Evolutionary conservation across 441 rosid genomes (phyloP).

Genomic region (Syzygium malaccense): DNA sequence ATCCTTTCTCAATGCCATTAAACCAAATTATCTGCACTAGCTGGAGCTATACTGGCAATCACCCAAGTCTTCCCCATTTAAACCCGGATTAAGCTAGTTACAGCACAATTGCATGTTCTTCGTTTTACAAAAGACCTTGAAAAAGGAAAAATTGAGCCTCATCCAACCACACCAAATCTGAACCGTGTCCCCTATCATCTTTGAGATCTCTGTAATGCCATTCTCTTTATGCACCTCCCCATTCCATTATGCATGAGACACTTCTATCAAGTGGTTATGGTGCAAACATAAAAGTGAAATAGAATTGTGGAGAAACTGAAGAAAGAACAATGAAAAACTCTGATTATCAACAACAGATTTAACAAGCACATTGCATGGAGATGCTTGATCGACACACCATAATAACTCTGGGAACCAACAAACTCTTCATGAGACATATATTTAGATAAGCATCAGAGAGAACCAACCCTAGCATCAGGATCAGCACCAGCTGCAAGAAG

Average conservation of each 20-base stretch:
- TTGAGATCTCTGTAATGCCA: not conserved
- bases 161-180: not conserved
- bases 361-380: not conserved
- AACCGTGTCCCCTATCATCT: not conserved
- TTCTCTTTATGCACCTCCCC: not conserved
- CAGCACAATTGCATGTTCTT: not conserved
- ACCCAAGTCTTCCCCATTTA: not conserved
- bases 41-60: not conserved
- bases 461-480: conserved; percentile 91
- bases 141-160: not conserved
- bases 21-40: not conserved
- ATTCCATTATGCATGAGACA: not conserved
- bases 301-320: not conserved
- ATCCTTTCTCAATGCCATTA: not conserved
- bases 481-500: conserved; percentile 95
- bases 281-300: not conserved
- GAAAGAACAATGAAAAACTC: not conserved
- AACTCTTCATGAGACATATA: not conserved
- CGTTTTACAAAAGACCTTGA: not conserved
- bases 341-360: not conserved
- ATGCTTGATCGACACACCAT: not conserved
- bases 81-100: not conserved
- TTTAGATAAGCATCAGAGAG: conserved; percentile 5
- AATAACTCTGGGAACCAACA: not conserved
- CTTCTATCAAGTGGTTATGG: not conserved